phyloP scores from a whole-genome alignment of 164 flowering plant species.

The Stephania yunnanensis region DNA sequence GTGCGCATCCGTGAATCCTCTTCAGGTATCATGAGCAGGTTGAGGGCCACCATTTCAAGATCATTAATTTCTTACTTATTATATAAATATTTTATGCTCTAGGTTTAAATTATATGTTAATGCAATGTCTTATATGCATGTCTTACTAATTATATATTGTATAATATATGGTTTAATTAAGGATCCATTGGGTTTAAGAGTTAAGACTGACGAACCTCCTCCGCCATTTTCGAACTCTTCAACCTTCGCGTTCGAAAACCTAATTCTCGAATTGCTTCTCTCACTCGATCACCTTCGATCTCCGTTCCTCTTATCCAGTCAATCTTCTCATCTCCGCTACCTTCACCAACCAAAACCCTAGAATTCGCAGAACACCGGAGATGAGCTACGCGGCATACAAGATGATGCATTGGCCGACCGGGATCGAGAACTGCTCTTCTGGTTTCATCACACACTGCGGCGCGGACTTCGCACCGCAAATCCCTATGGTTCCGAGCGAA shows the following conservation, averaged over 20 bases:
- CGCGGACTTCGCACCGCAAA: slow-evolving; percentile 41
- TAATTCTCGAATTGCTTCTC: not conserved
- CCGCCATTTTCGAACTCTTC: not conserved
- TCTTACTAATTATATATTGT: too few species aligned
- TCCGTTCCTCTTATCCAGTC: not conserved
- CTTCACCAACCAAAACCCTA: slow-evolving; percentile 11
- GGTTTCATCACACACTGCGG: slow-evolving; percentile 76
- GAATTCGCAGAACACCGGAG: not conserved
- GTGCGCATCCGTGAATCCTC: too few species aligned
- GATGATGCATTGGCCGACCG: slow-evolving; percentile 95
- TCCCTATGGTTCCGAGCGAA: slow-evolving; percentile 43
- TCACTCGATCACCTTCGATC: not conserved
- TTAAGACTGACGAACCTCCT: not conserved
- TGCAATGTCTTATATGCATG: too few species aligned
- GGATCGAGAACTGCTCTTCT: slow-evolving; percentile 80
- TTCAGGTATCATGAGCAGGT: too few species aligned
- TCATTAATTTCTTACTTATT: too few species aligned
- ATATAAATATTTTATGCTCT: too few species aligned
- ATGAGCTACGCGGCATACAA: slow-evolving; percentile 96
- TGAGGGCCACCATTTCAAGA: too few species aligned
- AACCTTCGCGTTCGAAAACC: not conserved
- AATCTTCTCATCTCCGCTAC: not conserved
- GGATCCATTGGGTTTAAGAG: slow-evolving; percentile 5
- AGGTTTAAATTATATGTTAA: too few species aligned
- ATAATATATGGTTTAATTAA: too few species aligned